A percentile compares a stretch with the other conserved stretches of the same genome.
Conservation (phyloP, 1,139 yeast species). For the Hanseniaspora uvarum region DNA sequence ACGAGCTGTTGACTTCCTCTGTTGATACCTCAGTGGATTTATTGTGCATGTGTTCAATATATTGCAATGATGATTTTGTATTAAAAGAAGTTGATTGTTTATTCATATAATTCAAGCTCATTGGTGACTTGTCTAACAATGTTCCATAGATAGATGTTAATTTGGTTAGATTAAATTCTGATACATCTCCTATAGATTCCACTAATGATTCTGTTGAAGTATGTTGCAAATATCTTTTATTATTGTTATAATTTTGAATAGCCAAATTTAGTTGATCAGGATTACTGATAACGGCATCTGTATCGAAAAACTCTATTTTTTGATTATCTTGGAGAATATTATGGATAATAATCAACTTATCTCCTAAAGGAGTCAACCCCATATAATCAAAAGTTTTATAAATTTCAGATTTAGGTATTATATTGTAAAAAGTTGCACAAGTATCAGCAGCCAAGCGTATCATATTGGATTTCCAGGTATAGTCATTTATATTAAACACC, state of each 20-base stretch:
- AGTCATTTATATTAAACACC: not conserved
- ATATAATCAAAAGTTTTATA: conserved; percentile 1
- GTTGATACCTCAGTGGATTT: not conserved
- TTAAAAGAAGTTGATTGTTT: conserved; percentile 1
- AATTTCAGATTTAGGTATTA: not conserved
- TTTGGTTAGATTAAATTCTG: not conserved
- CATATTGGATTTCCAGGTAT: not conserved
- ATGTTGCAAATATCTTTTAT: conserved; percentile 1
- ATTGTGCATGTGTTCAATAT: conserved; percentile 1
- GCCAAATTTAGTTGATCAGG: not conserved
- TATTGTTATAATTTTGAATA: not conserved
- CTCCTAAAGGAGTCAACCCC: conserved; percentile 10
- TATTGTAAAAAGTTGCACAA: not conserved
- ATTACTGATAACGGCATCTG: not conserved
- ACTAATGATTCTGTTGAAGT: not conserved
- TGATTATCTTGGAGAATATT: not conserved
- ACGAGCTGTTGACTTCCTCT: not conserved
- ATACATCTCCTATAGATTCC: not conserved
- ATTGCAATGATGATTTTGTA: not conserved
- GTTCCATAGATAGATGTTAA: not conserved
- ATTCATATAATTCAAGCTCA: not conserved
- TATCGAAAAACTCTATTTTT: not conserved
- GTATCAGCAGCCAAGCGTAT: conserved; percentile 1
- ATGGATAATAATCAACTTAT: not conserved
- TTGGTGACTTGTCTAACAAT: not conserved